Base-by-base conservation (phyloP, 768 basidiomycete species). In the Suillus subalutaceus region DNA sequence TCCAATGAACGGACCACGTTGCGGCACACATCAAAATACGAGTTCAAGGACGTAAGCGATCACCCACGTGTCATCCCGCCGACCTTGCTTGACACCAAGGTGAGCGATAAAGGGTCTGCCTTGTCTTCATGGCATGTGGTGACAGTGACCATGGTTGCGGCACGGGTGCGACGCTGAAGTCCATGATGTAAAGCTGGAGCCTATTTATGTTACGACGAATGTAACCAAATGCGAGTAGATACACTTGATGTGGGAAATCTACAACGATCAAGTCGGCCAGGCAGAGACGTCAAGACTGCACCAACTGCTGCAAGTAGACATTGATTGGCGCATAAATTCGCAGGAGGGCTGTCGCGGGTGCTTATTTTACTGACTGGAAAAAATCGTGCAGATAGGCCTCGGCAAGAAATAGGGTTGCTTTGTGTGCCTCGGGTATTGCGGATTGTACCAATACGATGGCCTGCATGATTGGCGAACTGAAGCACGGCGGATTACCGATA, bases 401-500 rank as follows among this genome's bases (percentile, higher is more conserved):
- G 30, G 53, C 35, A n/a, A 37, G 20, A 13, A 37, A 37, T 56
- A 37, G 20, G 32, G 35, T 20, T 4, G 7, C 20, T 56, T 37
- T n/a, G 20, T 35, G 32, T n/a, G 35, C 55, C 55, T 56, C 55
- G 55, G 55, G 55, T n/a, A 37, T 56, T 56, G 55, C 30, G 16
- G 52, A 35, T 56, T 12, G 16, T 30, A 26, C 38, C 40, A 41
- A 41, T 26, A 23, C 23, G 8, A 41, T 30, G 23, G 26, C 10
- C 9, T 12, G 16, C 10, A 40, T 59, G 38, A 41, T 26, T 40
- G 38, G 23, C 58, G 38, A 26, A 26, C 4, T 26, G 38, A 10
- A 41, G 16, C 57, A 40, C 26, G 58, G 15, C 30, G 30, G 26
- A 43, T 60, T 43, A 3, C 26, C 1, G 59, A 60, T 60, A 23